Percentiles rank a stretch among this genome's conserved stretches.
phyloP scores from a whole-genome alignment of 768 basidiomycete genomes.

The Rhizopogon vinicolor region DNA sequence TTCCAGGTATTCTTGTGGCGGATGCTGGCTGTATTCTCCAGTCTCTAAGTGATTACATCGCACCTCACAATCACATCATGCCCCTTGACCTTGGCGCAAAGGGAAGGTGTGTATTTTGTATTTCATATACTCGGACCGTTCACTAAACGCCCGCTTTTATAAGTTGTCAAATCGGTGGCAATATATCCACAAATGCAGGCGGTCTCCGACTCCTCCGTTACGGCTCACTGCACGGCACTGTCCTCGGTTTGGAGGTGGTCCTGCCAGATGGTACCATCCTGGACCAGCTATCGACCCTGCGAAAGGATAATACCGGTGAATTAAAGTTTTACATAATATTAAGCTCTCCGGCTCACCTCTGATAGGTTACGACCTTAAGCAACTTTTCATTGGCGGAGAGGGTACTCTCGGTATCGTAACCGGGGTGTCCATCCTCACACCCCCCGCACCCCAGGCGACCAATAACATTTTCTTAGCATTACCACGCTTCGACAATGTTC shows the following conservation, averaged over 20 bases:
- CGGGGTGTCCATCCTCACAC: constrained; percentile 90
- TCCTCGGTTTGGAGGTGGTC: constrained; percentile 94
- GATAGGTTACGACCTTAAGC: constrained; percentile 94
- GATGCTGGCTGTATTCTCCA: constrained; percentile 96
- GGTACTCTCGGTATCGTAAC: constrained; percentile 96
- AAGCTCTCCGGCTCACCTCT: neutral
- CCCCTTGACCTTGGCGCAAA: constrained; percentile 95
- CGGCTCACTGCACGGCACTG: constrained; percentile 91
- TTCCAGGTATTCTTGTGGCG: constrained; percentile 77
- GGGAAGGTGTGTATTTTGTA: constrained; percentile 59
- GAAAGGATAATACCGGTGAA: constrained; percentile 96
- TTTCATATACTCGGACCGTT: neutral
- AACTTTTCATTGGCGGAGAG: constrained; percentile 96
- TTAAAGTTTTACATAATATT: constrained; percentile 2
- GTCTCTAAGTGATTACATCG: constrained; percentile 79
- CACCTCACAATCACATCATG: constrained; percentile 90
- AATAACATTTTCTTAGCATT: constrained; percentile 92
- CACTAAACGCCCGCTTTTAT: constrained; percentile 1
- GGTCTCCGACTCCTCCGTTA: constrained; percentile 93
- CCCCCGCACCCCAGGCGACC: constrained; percentile 74
- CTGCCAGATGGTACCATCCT: constrained; percentile 91
- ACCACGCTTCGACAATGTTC: constrained; percentile 81
- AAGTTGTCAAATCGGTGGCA: constrained; percentile 97
- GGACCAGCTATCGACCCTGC: constrained; percentile 80
- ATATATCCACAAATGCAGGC: constrained; percentile 95